These are phyloP conservation scores for Toxoplasma gondii DNA, from an alignment of 169 alveolate genomes.

Conservation along the genomic window DNA sequence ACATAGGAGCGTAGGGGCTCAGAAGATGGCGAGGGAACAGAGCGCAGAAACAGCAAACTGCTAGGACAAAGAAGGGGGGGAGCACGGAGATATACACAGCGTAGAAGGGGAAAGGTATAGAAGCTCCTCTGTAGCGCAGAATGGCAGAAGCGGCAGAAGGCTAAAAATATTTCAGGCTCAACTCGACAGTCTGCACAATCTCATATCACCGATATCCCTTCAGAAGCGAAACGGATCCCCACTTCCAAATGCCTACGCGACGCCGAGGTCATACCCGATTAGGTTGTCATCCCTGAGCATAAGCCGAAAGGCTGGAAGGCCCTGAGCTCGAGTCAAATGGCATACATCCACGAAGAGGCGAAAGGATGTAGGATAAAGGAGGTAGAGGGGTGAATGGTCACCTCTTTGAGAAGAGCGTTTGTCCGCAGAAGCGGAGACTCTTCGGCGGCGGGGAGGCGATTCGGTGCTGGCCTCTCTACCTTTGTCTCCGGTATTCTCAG, in stretches of 20 bases:
- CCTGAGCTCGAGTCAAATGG: background rate
- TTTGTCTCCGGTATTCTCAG: too few relatives aligned
- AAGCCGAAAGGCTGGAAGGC: constrained; percentile 25
- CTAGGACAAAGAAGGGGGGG: background rate
- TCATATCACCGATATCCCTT: background rate
- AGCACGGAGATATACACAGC: background rate
- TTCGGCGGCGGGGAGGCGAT: too few relatives aligned
- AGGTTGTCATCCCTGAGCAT: constrained; percentile 14
- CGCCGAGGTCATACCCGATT: background rate
- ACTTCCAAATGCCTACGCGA: background rate
- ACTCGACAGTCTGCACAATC: too few relatives aligned
- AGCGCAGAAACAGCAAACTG: background rate
- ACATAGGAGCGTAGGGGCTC: background rate
- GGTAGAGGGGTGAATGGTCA: background rate
- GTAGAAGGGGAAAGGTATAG: background rate
- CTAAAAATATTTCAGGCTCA: too few relatives aligned
- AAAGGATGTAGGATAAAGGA: background rate
- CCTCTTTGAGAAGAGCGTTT: background rate
- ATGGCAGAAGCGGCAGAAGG: too few relatives aligned
- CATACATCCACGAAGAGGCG: constrained; percentile 20
- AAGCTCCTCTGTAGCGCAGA: too few relatives aligned
- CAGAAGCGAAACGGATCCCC: background rate
- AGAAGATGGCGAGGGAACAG: background rate
- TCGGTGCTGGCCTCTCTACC: too few relatives aligned
- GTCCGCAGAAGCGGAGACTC: too few relatives aligned